phyloP scores from a whole-genome alignment of 1,284 basidiomycete genomes.

The Ganoderma lucidum region DNA sequence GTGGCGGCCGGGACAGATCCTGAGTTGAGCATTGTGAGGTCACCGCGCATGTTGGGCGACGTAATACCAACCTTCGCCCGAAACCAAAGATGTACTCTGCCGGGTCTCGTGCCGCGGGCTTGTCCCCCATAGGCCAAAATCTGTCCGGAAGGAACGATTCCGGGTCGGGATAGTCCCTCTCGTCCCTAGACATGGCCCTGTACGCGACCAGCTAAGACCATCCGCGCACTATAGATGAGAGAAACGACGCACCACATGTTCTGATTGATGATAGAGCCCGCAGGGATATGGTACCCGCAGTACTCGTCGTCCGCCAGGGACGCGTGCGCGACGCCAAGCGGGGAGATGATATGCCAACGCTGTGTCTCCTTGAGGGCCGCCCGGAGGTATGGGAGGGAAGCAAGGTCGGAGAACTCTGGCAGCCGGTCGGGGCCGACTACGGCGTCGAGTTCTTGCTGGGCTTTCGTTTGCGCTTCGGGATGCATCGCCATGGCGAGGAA shows the following conservation, averaged over 20 bases:
- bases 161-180: constrained; percentile 4
- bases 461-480: constrained; percentile 42
- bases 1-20: constrained; percentile 10
- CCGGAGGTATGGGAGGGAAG: constrained; percentile 29
- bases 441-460: constrained; percentile 42
- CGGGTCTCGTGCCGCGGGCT: neutral
- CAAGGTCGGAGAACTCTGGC: constrained; percentile 29
- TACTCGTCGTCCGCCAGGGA: constrained; percentile 28
- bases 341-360: constrained; percentile 31
- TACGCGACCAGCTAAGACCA: neutral
- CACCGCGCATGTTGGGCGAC: neutral
- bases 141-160: constrained; percentile 2
- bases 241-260: constrained; percentile 37
- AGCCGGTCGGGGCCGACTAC: constrained; percentile 36
- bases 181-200: constrained; percentile 6
- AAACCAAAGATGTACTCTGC: constrained; percentile 3
- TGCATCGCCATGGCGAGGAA: constrained; percentile 45
- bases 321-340: constrained; percentile 17
- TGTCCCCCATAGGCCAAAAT: neutral
- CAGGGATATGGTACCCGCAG: constrained; percentile 34
- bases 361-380: constrained; percentile 33
- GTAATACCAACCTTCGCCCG: neutral
- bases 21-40: neutral
- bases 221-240: neutral
- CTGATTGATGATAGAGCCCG: constrained; percentile 31